phyloP scores from a whole-genome alignment of 257 asterid species.

The Nicotiana benthamiana region DNA sequence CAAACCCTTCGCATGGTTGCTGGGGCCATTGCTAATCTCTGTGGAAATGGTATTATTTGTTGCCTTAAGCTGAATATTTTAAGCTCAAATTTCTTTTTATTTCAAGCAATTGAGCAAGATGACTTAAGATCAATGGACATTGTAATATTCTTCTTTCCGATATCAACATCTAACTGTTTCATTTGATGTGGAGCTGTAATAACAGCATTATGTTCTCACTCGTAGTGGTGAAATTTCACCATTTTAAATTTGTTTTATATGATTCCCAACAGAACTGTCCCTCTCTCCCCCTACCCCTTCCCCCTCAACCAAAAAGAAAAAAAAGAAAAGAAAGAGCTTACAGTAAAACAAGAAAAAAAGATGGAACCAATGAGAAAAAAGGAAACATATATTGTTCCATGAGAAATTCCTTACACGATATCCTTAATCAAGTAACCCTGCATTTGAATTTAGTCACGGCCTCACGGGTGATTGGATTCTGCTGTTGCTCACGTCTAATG shows the following conservation, averaged over 20 bases:
- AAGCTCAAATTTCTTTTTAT: not conserved
- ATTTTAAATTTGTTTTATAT: not conserved
- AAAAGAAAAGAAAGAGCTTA: not conserved
- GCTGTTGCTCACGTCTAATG: conserved; percentile 4
- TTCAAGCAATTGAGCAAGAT: conserved; percentile 1
- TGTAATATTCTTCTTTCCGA: not conserved
- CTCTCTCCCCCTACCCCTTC: not conserved
- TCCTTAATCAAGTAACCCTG: not conserved
- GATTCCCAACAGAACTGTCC: not conserved
- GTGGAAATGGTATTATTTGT: conserved; percentile 63
- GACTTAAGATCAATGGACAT: not conserved
- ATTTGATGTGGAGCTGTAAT: not conserved
- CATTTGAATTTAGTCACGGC: not conserved
- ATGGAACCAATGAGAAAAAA: not conserved
- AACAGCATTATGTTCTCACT: not conserved
- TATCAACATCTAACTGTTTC: not conserved
- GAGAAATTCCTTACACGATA: not conserved
- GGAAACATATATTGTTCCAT: not conserved
- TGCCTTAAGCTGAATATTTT: not conserved
- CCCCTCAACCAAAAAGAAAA: not conserved
- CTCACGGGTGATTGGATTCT: not conserved
- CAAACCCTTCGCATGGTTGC: conserved; percentile 95
- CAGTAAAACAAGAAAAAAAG: not conserved
- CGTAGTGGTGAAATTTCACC: not conserved
- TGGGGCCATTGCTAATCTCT: conserved; percentile 84